Conservation (phyloP, 345 rosid species). For the Citrus reticulata region DNA sequence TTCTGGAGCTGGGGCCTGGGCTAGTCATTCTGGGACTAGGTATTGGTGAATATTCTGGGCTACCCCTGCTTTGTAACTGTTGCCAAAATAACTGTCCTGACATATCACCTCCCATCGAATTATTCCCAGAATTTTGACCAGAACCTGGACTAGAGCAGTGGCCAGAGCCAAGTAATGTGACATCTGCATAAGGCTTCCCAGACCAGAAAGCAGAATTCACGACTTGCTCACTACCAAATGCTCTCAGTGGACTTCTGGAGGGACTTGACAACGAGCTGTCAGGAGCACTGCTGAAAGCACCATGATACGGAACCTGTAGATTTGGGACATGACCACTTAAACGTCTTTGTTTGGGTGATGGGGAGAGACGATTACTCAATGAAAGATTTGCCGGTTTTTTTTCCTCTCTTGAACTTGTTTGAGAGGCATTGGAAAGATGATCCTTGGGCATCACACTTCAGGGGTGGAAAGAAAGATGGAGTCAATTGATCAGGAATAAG, state of each 20-base stretch:
- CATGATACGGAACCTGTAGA: constrained; percentile 46
- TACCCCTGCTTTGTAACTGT: constrained; percentile 46
- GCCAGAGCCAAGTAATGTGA: constrained; percentile 55
- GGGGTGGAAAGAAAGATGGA: constrained; percentile 4
- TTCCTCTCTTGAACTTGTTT: constrained; percentile 38
- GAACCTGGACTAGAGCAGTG: constrained; percentile 84
- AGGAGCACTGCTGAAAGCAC: constrained; percentile 58
- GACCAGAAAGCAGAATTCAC: constrained; percentile 51
- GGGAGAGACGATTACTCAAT: constrained; percentile 37
- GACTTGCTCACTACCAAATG: constrained; percentile 49
- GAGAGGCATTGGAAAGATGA: constrained; percentile 26
- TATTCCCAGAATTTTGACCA: constrained; percentile 73
- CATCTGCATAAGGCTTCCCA: constrained; percentile 56
- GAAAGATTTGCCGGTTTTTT: constrained; percentile 44
- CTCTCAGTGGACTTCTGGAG: constrained; percentile 70
- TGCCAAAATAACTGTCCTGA: constrained; percentile 71
- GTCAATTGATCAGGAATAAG: constrained; percentile 13
- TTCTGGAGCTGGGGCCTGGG: constrained; percentile 73
- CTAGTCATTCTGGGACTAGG: constrained; percentile 77
- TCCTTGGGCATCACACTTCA: constrained; percentile 47
- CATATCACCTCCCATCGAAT: constrained; percentile 70
- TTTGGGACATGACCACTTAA: constrained; percentile 47
- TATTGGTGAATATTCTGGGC: constrained; percentile 69
- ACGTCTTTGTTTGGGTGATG: constrained; percentile 48
- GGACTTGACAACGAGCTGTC: constrained; percentile 83